Base-by-base conservation (phyloP, 495 filamentous ascomycete species). In the Daldinia loculata region DNA sequence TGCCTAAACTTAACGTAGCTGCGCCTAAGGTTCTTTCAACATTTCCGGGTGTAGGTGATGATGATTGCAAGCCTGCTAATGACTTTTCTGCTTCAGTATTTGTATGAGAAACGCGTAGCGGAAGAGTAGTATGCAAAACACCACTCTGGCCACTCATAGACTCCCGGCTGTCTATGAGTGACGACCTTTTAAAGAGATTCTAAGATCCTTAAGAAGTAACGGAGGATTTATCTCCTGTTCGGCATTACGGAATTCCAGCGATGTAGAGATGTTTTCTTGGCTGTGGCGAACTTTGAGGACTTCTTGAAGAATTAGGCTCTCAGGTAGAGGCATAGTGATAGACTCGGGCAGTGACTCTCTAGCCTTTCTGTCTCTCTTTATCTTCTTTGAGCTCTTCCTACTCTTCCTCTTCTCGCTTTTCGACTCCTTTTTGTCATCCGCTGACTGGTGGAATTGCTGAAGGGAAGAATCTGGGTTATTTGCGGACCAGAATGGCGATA, bases 161-260 rank as follows among this genome's bases (percentile, higher is more conserved):
- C 63, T 63, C 79, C 79, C 79, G 79, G 74, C 64, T 45, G 66
- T 72, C 64, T 76, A 76, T 75, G 75, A 80, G 79, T 66, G 77
- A 69, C 22, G 39, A 11, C 15, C 66, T 80, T 74, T 79, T 81
- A 56, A 69, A 69, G 34, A 19, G 7, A 3, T 2, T 6, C 17
- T 34, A 14, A 8, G 8, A 55, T 53, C 41, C 11, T 61, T 38
- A 19, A 12, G 11, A 27, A 15, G 0, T 22, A 9, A 8, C 41
- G 48, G 30, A 51, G 27, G 3, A 32, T 12, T 19, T 17, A 36
- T n/a, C 6, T 22, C 19, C n/a, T 45, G 34, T 12, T 17, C n/a
- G 39, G 19, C 27, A 6, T 45, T 17, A 7, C 9, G 2, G 27
- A 17, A 30, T 29, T 53, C 12, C 14, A 6, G 4, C 11, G 26